Base-by-base conservation (phyloP, 768 basidiomycete species). In the Fistulinella prunicolor region DNA sequence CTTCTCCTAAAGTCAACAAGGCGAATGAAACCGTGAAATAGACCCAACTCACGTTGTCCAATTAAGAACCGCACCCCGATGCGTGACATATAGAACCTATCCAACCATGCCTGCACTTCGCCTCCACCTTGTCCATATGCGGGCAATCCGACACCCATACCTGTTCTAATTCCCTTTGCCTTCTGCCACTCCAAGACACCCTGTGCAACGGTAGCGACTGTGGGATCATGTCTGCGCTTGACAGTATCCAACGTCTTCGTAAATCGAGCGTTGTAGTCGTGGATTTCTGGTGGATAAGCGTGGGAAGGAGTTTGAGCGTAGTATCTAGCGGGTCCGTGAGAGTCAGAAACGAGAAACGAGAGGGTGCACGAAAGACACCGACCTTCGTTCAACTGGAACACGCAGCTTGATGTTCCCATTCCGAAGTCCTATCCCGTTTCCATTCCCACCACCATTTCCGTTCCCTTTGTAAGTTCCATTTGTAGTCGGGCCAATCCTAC, bases 181-280 rank as follows among this genome's bases (percentile, higher is more conserved):
- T 82, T 77, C 64, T 98, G 97, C 94, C 94, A 97, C 65, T 99
- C 95, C 50, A 97, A 74, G 4, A 99, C 89, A 40, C 95, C 95
- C 68, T 95, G 94, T 0, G 91, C 93, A 47, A 98, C 89, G 8
- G 94, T 96, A 6, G 95, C 94, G 8, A 98, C 96, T 0, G 96
- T 98, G 0, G 95, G 95, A 62, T 98, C 95, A 68, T 99, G 96
- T 10, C 96, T 77, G 47, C 77, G 81, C 73, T 99, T 99, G 76
- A 99, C 94, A 20, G 81, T 72, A 38, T 94, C 86, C 9, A 98
- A 77, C 29, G 82, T 68, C 56, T 85, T 85, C 4, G 96, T 99
- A 72, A 99, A 97, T 8, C 82, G 77, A 21, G 82, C 80, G 67
- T 98, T 98, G 73, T 92, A 96, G 56, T 95, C 93, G 56, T 85